Percentiles rank a stretch among this genome's conserved stretches.
phyloP scores from a whole-genome alignment of 176 grass and related monocot species.

The Phoenix roebelenii region DNA sequence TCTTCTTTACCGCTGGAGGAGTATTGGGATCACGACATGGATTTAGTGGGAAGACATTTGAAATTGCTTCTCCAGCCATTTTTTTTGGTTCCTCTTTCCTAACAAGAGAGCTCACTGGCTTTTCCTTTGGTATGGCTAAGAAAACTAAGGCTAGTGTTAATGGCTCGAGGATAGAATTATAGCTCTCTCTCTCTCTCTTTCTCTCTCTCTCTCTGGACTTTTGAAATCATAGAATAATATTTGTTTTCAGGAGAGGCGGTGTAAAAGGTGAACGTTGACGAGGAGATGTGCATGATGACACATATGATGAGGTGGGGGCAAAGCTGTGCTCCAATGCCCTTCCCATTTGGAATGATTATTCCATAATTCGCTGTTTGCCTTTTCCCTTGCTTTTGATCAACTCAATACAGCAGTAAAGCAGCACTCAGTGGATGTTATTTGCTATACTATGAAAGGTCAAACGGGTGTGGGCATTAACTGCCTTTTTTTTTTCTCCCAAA shows the following conservation, averaged over 20 bases:
- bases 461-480: no score
- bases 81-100: constrained; percentile 9
- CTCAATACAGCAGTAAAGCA: neutral
- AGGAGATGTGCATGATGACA: constrained; percentile 37
- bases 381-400: neutral
- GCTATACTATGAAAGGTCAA: neutral
- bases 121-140: constrained; percentile 33
- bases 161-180: neutral
- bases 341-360: constrained; percentile 89
- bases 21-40: constrained; percentile 22
- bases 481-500: no score
- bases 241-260: constrained; percentile 6
- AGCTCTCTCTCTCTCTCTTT: no score
- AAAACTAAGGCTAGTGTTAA: constrained; percentile 26
- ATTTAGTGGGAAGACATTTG: constrained; percentile 36
- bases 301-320: constrained; percentile 54
- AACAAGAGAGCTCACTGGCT: constrained; percentile 33
- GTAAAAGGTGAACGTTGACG: constrained; percentile 35
- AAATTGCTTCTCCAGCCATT: constrained; percentile 56
- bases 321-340: constrained; percentile 71
- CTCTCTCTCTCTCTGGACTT: constrained; percentile 3
- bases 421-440: neutral
- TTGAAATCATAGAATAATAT: constrained; percentile 9
- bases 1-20: constrained; percentile 72
- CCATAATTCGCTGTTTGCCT: constrained; percentile 53